A percentile compares a stretch with the other conserved stretches of the same genome.
Evolutionary conservation across 2,329 filamentous ascomycete species (phyloP).

Genomic region (Fusarium xyrophilum): DNA sequence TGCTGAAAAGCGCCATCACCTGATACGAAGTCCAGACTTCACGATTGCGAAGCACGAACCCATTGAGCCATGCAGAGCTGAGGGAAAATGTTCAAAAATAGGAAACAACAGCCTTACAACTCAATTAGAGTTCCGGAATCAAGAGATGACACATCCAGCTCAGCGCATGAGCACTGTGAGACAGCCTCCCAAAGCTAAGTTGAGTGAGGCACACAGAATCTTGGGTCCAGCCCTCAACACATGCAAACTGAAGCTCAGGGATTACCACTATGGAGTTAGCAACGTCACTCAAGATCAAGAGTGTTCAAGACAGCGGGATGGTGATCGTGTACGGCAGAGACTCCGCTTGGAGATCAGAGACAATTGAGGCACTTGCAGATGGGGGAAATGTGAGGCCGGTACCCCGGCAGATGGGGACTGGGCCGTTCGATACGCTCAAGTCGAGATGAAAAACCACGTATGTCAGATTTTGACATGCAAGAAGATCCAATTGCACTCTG

Average conservation of each 20-base stretch:
- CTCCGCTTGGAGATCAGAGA: conserved; percentile 35
- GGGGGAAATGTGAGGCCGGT: conserved; percentile 37
- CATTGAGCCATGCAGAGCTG: not conserved
- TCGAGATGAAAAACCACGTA: conserved; percentile 33
- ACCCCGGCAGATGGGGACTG: conserved; percentile 36
- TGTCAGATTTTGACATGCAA: conserved; percentile 29
- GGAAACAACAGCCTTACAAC: not conserved
- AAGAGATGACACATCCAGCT: conserved; percentile 13
- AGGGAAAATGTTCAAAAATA: conserved; percentile 1
- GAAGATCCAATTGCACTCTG: conserved; percentile 10
- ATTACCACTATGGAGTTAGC: conserved; percentile 11
- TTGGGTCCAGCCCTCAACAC: conserved; percentile 20
- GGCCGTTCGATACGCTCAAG: conserved; percentile 21
- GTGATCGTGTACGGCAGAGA: conserved; percentile 11
- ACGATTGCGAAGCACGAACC: conserved; percentile 13
- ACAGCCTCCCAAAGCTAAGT: conserved; percentile 13
- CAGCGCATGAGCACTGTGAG: conserved; percentile 18
- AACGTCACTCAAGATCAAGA: conserved; percentile 31
- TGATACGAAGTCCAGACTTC: conserved; percentile 18
- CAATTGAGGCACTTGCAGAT: conserved; percentile 34
- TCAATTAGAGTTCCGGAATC: not conserved
- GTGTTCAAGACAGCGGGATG: conserved; percentile 24
- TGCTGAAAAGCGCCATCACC: conserved; percentile 27
- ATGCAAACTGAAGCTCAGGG: conserved; percentile 1
- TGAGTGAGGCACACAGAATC: conserved; percentile 20